Evolutionary conservation across 495 filamentous ascomycete genomes (phyloP), one percentile per base, ranked within the genome.

Genomic region (Trichoderma erinaceum): DNA sequence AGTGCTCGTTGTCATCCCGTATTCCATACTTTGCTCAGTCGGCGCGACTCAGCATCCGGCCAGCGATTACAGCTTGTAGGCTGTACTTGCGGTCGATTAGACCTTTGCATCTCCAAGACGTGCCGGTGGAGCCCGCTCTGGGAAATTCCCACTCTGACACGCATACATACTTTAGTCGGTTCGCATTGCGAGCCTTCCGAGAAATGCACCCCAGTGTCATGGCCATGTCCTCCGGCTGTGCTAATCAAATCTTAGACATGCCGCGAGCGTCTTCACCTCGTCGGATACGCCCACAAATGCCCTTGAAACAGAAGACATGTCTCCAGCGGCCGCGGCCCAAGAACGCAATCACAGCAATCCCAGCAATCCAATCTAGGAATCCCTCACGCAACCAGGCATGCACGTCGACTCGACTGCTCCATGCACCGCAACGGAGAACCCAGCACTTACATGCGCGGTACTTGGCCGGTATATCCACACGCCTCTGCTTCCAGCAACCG

Each of bases 101-200:
- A 52, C 48, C 18, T 52, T 21, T 23, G 48, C 48, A 38, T 38
- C 35, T 38, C 35, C 21, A 52, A 52, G 48, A 52, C 48, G 21
- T 52, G 48, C n/a, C 21, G 48, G 48, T 52, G 48, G 48, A 52
- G 48, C n/a, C n/a, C 48, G 48, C 10, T 2, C 48, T 10, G n/a
- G n/a, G 21, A 21, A 23, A 52, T 52, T 21, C 48, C 48, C 48
- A 52, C 48, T 5, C 48, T 23, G 18, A 21, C 18, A 52, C 48
- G 18, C 18, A 52, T 23, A 52, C 21, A 38, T 38, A 38, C 35
- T 38, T 38, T 38, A 38, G 35, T 38, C 35, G 35, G 35, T 38
- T 38, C 35, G 48, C 48, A 52, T 52, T 52, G 48, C 48, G 48
- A 52, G 48, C 48, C 48, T 52, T 52, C 48, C 48, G 48, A 52